Percentiles rank a stretch among this genome's conserved stretches.
phyloP scores from a whole-genome alignment of 352 stramenopile genomes.

The Lagenidium giganteum region DNA sequence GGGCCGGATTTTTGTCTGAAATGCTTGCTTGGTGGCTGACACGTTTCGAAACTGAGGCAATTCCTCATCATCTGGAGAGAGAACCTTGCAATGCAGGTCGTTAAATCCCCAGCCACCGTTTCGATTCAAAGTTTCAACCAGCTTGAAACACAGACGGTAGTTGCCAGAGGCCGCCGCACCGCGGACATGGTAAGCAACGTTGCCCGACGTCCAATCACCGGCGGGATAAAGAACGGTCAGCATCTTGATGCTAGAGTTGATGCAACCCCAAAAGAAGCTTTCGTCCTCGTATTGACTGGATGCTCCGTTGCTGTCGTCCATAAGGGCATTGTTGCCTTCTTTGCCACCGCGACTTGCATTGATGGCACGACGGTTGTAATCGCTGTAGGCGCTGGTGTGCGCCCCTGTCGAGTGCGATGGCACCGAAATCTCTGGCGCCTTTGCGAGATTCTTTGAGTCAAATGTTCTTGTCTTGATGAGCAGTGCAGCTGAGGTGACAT shows the following conservation, averaged over 20 bases:
- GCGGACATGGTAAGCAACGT: constrained; percentile 26
- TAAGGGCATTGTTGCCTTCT: constrained; percentile 72
- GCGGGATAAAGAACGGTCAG: constrained; percentile 63
- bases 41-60: constrained; percentile 49
- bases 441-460: constrained; percentile 31
- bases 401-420: constrained; percentile 70
- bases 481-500: constrained; percentile 36
- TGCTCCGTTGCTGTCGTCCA: constrained; percentile 26
- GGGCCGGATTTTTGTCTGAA: constrained; percentile 54
- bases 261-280: constrained; percentile 36
- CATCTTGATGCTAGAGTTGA: constrained; percentile 48
- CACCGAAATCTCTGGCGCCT: constrained; percentile 43
- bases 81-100: constrained; percentile 49
- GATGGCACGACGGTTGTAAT: constrained; percentile 78
- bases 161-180: constrained; percentile 34
- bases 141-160: constrained; percentile 33
- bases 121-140: constrained; percentile 47
- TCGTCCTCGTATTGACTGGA: constrained; percentile 5
- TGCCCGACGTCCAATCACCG: constrained; percentile 40
- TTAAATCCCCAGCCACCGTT: constrained; percentile 63
- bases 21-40: constrained; percentile 65
- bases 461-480: constrained; percentile 43
- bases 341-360: constrained; percentile 77
- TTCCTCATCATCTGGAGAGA: constrained; percentile 29
- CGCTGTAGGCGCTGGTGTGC: constrained; percentile 73